phyloP scores from a whole-genome alignment of 73 alveolate genomes.

The Uronychia binucleata region DNA sequence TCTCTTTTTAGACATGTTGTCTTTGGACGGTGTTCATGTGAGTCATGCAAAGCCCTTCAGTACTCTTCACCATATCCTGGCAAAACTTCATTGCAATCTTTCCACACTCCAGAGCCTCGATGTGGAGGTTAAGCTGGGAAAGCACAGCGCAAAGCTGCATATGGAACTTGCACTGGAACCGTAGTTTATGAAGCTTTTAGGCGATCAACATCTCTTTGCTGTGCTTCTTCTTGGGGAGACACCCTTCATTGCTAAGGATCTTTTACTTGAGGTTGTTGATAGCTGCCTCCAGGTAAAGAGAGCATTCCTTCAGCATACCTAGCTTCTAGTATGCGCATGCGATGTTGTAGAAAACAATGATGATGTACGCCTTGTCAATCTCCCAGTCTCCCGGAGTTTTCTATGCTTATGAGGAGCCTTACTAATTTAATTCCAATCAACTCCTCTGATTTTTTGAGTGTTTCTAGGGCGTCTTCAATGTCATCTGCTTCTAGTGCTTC shows the following conservation, averaged over 20 bases:
- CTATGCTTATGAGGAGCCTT: too few relatives aligned
- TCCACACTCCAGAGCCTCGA: constrained; percentile 15
- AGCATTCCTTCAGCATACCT: constrained; percentile 24
- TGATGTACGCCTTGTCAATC: constrained; percentile 22
- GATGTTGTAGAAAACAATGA: constrained; percentile 21
- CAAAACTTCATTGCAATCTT: constrained; percentile 21
- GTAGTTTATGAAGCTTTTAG: constrained; percentile 1
- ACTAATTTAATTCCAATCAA: background rate
- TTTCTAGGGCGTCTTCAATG: background rate
- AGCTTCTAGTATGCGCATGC: constrained; percentile 33
- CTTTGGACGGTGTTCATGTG: too few relatives aligned
- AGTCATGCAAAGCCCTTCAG: constrained; percentile 6
- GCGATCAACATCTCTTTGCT: constrained; percentile 6
- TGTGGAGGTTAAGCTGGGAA: constrained; percentile 32
- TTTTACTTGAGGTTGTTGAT: constrained; percentile 2
- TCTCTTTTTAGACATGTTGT: too few relatives aligned
- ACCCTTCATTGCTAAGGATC: background rate
- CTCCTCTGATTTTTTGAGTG: background rate
- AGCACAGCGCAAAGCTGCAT: constrained; percentile 26
- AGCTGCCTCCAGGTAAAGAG: constrained; percentile 18
- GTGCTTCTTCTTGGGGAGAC: background rate
- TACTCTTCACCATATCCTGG: constrained; percentile 6
- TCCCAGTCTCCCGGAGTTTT: constrained; percentile 2
- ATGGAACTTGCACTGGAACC: constrained; percentile 28
- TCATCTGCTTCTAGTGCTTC: background rate